phyloP scores from a whole-genome alignment of 768 basidiomycete species.

The Lepiota brunneoincarnata region DNA sequence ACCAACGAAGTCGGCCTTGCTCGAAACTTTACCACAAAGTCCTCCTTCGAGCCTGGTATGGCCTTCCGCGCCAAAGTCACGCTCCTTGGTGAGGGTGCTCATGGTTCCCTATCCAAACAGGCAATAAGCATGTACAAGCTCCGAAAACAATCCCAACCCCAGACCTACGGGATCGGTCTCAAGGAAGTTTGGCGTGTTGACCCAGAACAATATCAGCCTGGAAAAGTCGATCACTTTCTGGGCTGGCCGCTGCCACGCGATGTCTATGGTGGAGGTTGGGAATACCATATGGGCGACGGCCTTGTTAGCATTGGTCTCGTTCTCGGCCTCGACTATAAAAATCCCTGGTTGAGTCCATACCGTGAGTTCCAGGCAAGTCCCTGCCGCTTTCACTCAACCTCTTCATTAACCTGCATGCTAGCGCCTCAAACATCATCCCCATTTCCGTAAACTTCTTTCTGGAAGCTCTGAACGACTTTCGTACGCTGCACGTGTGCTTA shows the following conservation, averaged over 20 bases:
- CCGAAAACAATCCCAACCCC: constrained; percentile 68
- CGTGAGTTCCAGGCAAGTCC: constrained; percentile 81
- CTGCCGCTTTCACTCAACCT: not conserved
- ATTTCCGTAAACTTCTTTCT: constrained; percentile 78
- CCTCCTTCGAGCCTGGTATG: constrained; percentile 95
- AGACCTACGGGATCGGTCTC: constrained; percentile 94
- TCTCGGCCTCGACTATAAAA: constrained; percentile 90
- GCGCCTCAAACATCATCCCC: constrained; percentile 95
- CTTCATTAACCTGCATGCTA: constrained; percentile 12
- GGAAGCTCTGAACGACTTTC: constrained; percentile 69
- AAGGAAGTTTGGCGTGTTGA: constrained; percentile 97
- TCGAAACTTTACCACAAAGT: constrained; percentile 70
- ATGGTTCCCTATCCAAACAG: constrained; percentile 85
- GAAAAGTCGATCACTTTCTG: constrained; percentile 87
- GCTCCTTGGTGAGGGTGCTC: constrained; percentile 91
- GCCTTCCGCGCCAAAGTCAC: constrained; percentile 91
- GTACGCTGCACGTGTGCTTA: constrained; percentile 87
- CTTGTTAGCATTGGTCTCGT: constrained; percentile 90
- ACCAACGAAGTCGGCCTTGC: constrained; percentile 96
- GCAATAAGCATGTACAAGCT: constrained; percentile 74
- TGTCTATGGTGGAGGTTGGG: constrained; percentile 92
- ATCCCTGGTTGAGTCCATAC: constrained; percentile 91
- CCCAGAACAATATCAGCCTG: constrained; percentile 58
- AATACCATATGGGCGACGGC: constrained; percentile 94
- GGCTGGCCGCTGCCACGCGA: constrained; percentile 87